Evolutionary conservation across 768 basidiomycete species (phyloP).

Genomic region (Nevesoporus exiguus): DNA sequence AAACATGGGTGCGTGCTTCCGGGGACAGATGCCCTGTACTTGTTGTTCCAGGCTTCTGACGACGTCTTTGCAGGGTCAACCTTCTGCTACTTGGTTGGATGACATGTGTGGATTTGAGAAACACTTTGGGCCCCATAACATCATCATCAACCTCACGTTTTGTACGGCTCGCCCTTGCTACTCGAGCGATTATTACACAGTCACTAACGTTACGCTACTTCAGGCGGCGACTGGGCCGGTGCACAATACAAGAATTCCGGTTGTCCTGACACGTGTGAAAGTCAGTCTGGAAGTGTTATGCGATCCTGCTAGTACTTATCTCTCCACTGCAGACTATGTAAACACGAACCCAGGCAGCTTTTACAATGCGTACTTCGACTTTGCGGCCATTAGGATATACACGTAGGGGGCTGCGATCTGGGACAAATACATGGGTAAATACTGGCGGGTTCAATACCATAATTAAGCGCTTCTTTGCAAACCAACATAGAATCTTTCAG

Average conservation of each 20-base stretch:
- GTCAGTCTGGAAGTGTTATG: slow-evolving; percentile 34
- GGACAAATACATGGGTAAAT: background rate
- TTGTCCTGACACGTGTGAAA: slow-evolving; percentile 51
- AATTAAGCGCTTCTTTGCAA: background rate
- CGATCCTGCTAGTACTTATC: background rate
- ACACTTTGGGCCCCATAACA: slow-evolving; percentile 34
- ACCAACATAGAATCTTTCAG: background rate
- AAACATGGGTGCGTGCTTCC: slow-evolving; percentile 29
- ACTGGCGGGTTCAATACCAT: slow-evolving; percentile 9
- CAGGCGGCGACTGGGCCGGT: slow-evolving; percentile 63
- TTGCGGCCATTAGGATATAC: slow-evolving; percentile 57
- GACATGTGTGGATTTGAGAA: slow-evolving; percentile 36
- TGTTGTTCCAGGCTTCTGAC: background rate
- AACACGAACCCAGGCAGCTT: slow-evolving; percentile 58
- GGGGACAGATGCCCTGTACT: background rate
- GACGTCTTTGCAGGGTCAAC: slow-evolving; percentile 24
- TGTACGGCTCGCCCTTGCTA: slow-evolving; percentile 40
- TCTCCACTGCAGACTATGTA: slow-evolving; percentile 34
- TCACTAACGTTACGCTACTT: background rate
- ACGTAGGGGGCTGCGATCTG: slow-evolving; percentile 19
- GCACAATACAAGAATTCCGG: slow-evolving; percentile 42
- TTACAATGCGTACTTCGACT: slow-evolving; percentile 66
- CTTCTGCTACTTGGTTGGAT: slow-evolving; percentile 34
- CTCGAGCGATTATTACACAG: background rate
- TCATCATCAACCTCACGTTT: slow-evolving; percentile 50